These are phyloP conservation scores for Cicer yamashitae DNA, from an alignment of 306 rosid species.

Conservation along the genomic window DNA sequence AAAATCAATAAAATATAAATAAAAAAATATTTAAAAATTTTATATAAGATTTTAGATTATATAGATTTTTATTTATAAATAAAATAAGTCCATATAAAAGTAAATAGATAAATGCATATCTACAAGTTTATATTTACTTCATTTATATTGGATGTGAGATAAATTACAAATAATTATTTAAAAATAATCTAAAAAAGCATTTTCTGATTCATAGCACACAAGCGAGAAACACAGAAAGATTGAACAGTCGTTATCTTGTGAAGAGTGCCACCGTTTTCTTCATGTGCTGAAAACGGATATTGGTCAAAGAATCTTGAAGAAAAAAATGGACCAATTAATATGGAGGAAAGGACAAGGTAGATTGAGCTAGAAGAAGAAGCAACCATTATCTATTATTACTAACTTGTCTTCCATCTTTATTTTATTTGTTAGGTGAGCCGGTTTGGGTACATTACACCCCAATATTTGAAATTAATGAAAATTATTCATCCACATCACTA, in stretches of 20 bases:
- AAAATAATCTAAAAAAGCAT: too few relatives aligned
- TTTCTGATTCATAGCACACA: neutral
- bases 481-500: neutral
- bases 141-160: too few relatives aligned
- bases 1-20: too few relatives aligned
- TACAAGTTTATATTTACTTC: too few relatives aligned
- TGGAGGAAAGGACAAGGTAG: slow-evolving; percentile 30
- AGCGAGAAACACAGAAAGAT: neutral
- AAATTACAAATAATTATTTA: too few relatives aligned
- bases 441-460: neutral
- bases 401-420: slow-evolving; percentile 12
- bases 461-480: neutral
- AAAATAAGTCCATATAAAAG: too few relatives aligned
- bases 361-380: slow-evolving; percentile 10
- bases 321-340: slow-evolving; percentile 33
- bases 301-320: slow-evolving; percentile 46
- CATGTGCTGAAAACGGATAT: slow-evolving; percentile 39
- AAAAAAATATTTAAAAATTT: too few relatives aligned
- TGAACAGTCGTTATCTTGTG: slow-evolving; percentile 41
- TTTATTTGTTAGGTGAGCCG: slow-evolving; percentile 20
- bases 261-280: slow-evolving; percentile 29
- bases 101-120: too few relatives aligned
- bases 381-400: slow-evolving; percentile 19
- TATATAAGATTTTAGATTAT: too few relatives aligned
- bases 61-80: too few relatives aligned